These are phyloP conservation scores for Linanthus parryae DNA, from an alignment of 148 eudicot species.

Conservation along the genomic window DNA sequence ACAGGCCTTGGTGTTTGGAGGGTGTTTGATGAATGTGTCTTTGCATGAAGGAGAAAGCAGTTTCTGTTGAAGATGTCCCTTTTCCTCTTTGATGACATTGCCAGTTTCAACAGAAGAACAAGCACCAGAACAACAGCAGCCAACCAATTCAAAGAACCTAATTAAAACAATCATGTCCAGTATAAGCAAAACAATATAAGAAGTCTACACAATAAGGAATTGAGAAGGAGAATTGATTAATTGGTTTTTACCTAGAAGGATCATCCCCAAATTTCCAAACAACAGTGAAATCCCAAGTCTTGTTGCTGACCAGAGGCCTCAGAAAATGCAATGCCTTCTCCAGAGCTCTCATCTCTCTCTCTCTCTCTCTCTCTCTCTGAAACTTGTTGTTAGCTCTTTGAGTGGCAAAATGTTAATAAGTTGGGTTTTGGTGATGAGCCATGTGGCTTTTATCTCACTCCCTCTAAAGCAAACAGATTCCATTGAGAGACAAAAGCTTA, in stretches of 20 bases:
- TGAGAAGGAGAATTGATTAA: not conserved
- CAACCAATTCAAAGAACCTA: constrained; percentile 69
- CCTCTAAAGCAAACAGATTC: not conserved
- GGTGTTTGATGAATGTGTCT: constrained; percentile 46
- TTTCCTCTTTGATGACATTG: constrained; percentile 16
- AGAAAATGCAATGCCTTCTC: constrained; percentile 44
- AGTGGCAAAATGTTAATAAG: too few relatives aligned
- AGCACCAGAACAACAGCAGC: constrained; percentile 71
- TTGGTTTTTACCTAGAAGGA: constrained; percentile 54
- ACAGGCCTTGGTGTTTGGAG: constrained; percentile 44
- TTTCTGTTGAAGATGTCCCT: too few relatives aligned
- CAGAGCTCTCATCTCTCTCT: constrained; percentile 39
- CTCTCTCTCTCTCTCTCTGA: constrained; percentile 6
- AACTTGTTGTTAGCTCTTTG: not conserved
- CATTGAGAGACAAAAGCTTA: constrained; percentile 10
- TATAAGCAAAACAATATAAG: not conserved
- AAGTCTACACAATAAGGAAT: not conserved
- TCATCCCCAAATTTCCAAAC: constrained; percentile 77
- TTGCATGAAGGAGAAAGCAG: constrained; percentile 28
- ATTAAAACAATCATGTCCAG: constrained; percentile 1
- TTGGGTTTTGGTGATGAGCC: too few relatives aligned
- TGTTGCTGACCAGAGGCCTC: constrained; percentile 37
- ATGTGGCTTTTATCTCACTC: not conserved
- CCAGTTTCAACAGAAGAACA: constrained; percentile 10
- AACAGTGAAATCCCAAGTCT: constrained; percentile 76